Percentiles rank a stretch among this genome's conserved stretches.
Evolutionary conservation across 371 early-diverging fungal genomes (phyloP).

Genomic region (Phascolomyces articulosus): DNA sequence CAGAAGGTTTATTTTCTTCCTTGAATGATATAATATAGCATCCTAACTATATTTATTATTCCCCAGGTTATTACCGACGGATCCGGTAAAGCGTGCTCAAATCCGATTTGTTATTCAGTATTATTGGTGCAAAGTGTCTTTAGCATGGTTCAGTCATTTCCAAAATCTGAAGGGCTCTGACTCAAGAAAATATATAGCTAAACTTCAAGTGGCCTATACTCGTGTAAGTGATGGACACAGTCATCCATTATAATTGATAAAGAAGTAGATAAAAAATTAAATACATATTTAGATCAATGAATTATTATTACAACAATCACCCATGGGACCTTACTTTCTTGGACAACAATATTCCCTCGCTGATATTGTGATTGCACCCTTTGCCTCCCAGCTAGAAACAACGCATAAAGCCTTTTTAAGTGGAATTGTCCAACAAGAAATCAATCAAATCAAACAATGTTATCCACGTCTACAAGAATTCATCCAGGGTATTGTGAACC

Average conservation of each 20-base stretch:
- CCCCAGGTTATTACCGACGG: slow-evolving; percentile 46
- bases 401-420: slow-evolving; percentile 20
- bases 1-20: too few species aligned
- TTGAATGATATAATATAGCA: too few species aligned
- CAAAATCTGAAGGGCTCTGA: background rate
- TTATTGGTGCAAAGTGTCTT: slow-evolving; percentile 37
- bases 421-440: slow-evolving; percentile 7
- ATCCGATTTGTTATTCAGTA: slow-evolving; percentile 60
- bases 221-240: slow-evolving; percentile 29
- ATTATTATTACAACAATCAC: slow-evolving; percentile 45
- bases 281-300: slow-evolving; percentile 30
- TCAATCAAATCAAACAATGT: slow-evolving; percentile 19
- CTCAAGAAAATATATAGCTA: slow-evolving; percentile 17
- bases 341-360: slow-evolving; percentile 60
- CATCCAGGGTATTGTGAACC: slow-evolving; percentile 25
- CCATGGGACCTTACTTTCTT: slow-evolving; percentile 65
- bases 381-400: slow-evolving; percentile 37
- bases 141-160: background rate
- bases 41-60: too few species aligned
- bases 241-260: too few species aligned
- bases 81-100: slow-evolving; percentile 49
- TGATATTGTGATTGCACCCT: slow-evolving; percentile 61
- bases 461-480: slow-evolving; percentile 35
- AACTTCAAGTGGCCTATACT: slow-evolving; percentile 21
- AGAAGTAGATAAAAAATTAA: too few species aligned